Percentiles rank a stretch among this genome's conserved stretches.
Evolutionary conservation across 805 yeast genomes (phyloP).

Genomic region (Novakomyces olei): DNA sequence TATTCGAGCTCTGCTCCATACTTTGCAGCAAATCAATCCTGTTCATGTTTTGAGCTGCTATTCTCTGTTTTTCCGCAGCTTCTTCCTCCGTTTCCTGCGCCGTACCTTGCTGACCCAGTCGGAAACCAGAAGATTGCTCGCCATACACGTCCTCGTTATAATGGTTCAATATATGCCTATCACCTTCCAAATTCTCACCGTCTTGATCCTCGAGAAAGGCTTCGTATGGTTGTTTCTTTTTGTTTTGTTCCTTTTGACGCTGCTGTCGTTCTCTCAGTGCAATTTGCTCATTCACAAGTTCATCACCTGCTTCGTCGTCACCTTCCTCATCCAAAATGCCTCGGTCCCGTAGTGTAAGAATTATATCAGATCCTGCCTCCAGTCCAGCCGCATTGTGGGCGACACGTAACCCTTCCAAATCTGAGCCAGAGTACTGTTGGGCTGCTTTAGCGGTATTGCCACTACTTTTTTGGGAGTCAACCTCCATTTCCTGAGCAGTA

Average conservation of each 20-base stretch:
- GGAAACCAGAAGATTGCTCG: background rate
- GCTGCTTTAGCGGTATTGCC: background rate
- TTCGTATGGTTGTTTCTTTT: background rate
- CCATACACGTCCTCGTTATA: background rate
- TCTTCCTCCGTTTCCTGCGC: background rate
- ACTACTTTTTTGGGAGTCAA: background rate
- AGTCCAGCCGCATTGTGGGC: slow-evolving; percentile 27
- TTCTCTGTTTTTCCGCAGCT: background rate
- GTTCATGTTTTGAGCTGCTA: background rate
- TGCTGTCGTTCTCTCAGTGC: slow-evolving; percentile 12
- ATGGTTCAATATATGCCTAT: too few species aligned
- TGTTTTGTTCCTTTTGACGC: slow-evolving; percentile 4
- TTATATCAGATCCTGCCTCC: slow-evolving; percentile 18
- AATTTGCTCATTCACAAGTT: slow-evolving; percentile 16
- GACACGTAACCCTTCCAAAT: slow-evolving; percentile 20
- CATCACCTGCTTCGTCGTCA: slow-evolving; percentile 22
- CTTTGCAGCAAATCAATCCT: background rate
- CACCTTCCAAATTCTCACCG: background rate
- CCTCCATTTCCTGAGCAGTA: background rate
- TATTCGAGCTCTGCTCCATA: slow-evolving; percentile 8
- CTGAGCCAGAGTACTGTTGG: slow-evolving; percentile 13
- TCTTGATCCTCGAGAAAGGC: background rate
- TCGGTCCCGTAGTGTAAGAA: slow-evolving; percentile 38
- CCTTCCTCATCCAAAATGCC: slow-evolving; percentile 16
- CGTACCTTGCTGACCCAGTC: background rate